Conservation (phyloP, 2,329 filamentous ascomycete genomes). For the Fusarium sp. region DNA sequence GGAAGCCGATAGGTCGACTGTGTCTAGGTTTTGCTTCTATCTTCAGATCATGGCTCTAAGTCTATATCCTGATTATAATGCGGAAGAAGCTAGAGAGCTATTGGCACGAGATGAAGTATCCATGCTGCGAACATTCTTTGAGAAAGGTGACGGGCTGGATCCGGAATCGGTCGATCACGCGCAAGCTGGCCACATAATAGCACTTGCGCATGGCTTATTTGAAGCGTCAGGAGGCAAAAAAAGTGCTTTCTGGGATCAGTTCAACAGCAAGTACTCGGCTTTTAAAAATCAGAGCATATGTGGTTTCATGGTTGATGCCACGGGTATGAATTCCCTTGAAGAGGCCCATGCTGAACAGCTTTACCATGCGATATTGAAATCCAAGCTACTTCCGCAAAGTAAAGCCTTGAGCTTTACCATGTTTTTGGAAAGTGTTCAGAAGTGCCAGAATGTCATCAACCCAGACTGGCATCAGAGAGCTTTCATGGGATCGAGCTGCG, state of each 20-base stretch:
- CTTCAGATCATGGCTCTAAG: neutral
- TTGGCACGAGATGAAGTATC: neutral
- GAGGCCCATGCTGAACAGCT: neutral
- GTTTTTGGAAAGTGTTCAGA: neutral
- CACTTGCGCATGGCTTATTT: neutral
- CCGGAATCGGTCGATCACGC: neutral
- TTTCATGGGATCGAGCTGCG: neutral
- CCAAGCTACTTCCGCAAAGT: neutral
- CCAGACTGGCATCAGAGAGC: neutral
- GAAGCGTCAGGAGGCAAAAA: neutral
- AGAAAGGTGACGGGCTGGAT: neutral
- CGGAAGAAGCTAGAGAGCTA: neutral
- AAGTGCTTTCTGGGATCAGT: neutral
- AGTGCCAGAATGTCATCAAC: neutral
- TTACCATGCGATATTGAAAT: neutral
- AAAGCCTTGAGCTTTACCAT: neutral
- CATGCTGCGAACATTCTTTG: neutral
- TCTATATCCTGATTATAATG: neutral
- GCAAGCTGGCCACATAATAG: neutral
- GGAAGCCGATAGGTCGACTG: neutral
- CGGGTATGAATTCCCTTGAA: neutral
- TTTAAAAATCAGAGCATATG: neutral
- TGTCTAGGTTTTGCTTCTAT: neutral
- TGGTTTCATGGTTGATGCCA: neutral
- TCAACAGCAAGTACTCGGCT: neutral